Percentiles rank a stretch among this genome's conserved stretches.
These are phyloP conservation scores for Citrus hindsii DNA, from an alignment of 345 rosid species.

Conservation along the genomic window DNA sequence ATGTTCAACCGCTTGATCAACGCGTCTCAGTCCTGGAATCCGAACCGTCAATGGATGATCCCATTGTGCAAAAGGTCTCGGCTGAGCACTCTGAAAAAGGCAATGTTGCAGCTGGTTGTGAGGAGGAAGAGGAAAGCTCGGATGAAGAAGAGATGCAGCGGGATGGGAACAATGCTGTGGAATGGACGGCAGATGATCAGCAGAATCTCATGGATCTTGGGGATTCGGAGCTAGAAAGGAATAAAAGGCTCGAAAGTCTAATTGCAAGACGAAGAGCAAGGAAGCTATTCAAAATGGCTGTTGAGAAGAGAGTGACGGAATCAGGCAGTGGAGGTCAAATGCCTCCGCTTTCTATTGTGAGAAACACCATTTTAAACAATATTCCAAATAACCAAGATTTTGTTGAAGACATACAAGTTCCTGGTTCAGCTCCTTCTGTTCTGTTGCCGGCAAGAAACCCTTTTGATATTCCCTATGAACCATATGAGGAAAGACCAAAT, in stretches of 20 bases:
- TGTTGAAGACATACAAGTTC: conserved; percentile 34
- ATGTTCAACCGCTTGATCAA: conserved; percentile 8
- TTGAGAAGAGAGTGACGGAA: conserved; percentile 39
- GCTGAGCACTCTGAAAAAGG: conserved; percentile 20
- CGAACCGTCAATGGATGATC: conserved; percentile 3
- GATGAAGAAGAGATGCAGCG: conserved; percentile 37
- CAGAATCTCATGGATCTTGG: conserved; percentile 89
- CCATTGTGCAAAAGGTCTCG: not conserved
- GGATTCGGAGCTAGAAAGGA: conserved; percentile 73
- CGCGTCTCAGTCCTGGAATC: not conserved
- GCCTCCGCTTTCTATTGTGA: conserved; percentile 40
- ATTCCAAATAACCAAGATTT: conserved; percentile 17
- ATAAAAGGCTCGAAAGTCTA: conserved; percentile 71
- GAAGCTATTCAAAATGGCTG: conserved; percentile 42
- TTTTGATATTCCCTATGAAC: conserved; percentile 84
- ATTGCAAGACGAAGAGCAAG: conserved; percentile 67
- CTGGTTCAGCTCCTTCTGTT: conserved; percentile 88
- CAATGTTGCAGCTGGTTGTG: conserved; percentile 19
- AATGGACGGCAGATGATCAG: conserved; percentile 82
- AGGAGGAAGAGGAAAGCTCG: conserved; percentile 37
- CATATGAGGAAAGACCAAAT: conserved; percentile 73
- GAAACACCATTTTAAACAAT: conserved; percentile 32
- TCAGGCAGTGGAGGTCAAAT: conserved; percentile 27
- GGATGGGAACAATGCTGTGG: conserved; percentile 40
- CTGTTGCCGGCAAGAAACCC: conserved; percentile 63